Conservation (phyloP, 2,329 filamentous ascomycete species). For the Hypoxylon sp. region DNA sequence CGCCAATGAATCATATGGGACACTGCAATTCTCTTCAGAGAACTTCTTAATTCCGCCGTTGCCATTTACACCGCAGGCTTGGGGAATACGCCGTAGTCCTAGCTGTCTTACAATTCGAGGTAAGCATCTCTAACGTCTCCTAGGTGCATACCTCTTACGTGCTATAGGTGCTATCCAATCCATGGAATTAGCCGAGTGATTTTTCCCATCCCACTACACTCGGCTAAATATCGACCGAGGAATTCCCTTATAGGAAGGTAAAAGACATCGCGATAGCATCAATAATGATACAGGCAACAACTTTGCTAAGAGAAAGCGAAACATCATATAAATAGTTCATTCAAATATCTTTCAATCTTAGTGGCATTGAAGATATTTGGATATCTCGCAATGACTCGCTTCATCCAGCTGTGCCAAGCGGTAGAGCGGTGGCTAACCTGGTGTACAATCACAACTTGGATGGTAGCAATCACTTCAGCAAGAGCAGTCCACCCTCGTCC, state of each 20-base stretch:
- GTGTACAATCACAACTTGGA: not conserved
- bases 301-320: not conserved
- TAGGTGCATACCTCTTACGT: no score
- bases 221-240: constrained; percentile 35
- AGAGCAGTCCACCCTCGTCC: not conserved
- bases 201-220: not conserved
- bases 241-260: constrained; percentile 31
- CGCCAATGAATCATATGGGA: not conserved
- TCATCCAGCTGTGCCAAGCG: not conserved
- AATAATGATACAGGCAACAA: not conserved
- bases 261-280: not conserved
- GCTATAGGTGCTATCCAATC: not conserved
- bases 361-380: not conserved
- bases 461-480: constrained; percentile 6
- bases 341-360: not conserved
- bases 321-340: not conserved
- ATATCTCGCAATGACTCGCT: not conserved
- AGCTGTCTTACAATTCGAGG: not conserved
- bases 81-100: not conserved
- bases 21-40: not conserved
- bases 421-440: not conserved
- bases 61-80: not conserved
- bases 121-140: no score
- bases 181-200: constrained; percentile 16
- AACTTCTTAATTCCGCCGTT: not conserved